These are phyloP conservation scores for Fallopia convolvulus DNA, from an alignment of 148 eudicot species.

Conservation along the genomic window DNA sequence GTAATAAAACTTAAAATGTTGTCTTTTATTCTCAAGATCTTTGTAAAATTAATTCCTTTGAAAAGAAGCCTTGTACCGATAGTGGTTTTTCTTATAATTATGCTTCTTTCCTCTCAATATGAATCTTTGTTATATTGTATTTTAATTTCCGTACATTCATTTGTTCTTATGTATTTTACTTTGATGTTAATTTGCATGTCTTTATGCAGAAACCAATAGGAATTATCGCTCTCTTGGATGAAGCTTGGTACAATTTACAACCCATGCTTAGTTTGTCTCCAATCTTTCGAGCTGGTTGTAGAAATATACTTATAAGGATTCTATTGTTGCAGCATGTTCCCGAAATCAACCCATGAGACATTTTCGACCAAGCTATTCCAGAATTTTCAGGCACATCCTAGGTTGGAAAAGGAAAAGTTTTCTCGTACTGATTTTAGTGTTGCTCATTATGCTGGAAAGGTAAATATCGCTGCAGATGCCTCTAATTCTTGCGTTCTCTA, in stretches of 20 bases:
- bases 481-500: background rate
- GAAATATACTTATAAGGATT: constrained; percentile 12
- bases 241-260: constrained; percentile 69
- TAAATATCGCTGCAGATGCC: constrained; percentile 14
- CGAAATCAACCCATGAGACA: constrained; percentile 87
- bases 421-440: constrained; percentile 88
- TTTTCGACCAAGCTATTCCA: constrained; percentile 91
- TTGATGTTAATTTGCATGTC: background rate
- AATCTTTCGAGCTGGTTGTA: background rate
- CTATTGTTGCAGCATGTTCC: constrained; percentile 79
- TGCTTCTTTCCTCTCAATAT: background rate
- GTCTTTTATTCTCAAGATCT: background rate
- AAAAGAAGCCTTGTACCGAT: background rate
- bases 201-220: constrained; percentile 93
- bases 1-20: background rate
- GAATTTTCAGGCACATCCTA: constrained; percentile 64
- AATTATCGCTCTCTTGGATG: constrained; percentile 87
- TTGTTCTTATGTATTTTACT: constrained; percentile 2
- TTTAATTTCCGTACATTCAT: background rate
- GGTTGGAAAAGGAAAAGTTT: constrained; percentile 86
- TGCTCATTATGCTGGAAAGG: constrained; percentile 98
- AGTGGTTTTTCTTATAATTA: background rate
- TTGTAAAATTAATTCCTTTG: background rate
- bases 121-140: background rate
- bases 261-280: background rate